A percentile compares a stretch with the other conserved stretches of the same genome.
These are phyloP conservation scores for Peronosclerospora sorghi DNA, from an alignment of 352 stramenopile species.

Conservation along the genomic window DNA sequence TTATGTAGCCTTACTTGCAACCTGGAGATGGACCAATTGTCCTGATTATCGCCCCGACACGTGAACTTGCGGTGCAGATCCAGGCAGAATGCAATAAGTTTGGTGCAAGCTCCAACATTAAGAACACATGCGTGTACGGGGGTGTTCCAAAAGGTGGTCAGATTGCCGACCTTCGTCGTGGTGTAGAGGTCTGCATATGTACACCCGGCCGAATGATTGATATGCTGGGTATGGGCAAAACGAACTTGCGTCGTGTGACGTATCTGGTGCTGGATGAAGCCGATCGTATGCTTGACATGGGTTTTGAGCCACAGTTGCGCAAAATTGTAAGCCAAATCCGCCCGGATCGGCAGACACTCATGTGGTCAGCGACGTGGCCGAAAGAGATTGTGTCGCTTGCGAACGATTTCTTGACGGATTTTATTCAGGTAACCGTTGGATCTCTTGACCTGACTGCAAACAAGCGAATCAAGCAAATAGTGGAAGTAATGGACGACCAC, in stretches of 20 bases:
- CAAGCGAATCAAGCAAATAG: conserved; percentile 96
- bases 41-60: conserved; percentile 95
- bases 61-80: conserved; percentile 98
- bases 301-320: conserved; percentile 90
- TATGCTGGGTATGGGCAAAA: conserved; percentile 93
- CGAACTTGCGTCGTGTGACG: conserved; percentile 93
- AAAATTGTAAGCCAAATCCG: conserved; percentile 97
- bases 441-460: conserved; percentile 96
- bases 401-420: conserved; percentile 96
- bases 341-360: conserved; percentile 96
- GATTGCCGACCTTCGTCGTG: conserved; percentile 71
- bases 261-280: conserved; percentile 99
- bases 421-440: conserved; percentile 92
- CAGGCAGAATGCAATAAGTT: conserved; percentile 99
- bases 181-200: conserved; percentile 82
- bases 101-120: conserved; percentile 93
- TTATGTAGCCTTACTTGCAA: conserved; percentile 80
- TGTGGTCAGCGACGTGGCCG: conserved; percentile 98
- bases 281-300: conserved; percentile 94
- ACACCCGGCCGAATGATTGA: conserved; percentile 97
- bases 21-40: conserved; percentile 98
- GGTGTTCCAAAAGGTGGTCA: conserved; percentile 94
- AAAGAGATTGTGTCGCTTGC: conserved; percentile 96
- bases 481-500: conserved; percentile 93
- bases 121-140: conserved; percentile 99